A percentile compares a stretch with the other conserved stretches of the same genome.
Conservation (phyloP, 345 rosid species). For the Turnera subulata region DNA sequence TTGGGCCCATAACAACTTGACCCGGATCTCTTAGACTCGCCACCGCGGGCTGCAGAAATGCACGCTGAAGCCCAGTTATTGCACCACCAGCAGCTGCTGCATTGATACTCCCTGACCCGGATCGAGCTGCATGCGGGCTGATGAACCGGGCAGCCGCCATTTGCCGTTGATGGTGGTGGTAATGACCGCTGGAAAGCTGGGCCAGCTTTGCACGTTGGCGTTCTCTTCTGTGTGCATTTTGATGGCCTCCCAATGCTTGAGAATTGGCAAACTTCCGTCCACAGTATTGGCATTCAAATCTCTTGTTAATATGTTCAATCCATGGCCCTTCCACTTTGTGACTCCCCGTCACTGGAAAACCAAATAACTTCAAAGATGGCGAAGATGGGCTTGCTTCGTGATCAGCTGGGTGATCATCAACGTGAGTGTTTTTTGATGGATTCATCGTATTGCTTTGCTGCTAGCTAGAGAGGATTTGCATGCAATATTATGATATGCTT, state of each 20-base stretch:
- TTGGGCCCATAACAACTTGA: too few relatives aligned
- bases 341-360: background rate
- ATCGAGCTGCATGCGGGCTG: conserved; percentile 4
- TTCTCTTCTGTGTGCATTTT: conserved; percentile 53
- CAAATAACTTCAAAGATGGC: conserved; percentile 1
- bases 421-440: conserved; percentile 3
- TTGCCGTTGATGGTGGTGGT: conserved; percentile 6
- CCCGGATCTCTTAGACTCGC: too few relatives aligned
- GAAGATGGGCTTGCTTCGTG: background rate
- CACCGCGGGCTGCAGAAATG: background rate
- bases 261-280: conserved; percentile 36
- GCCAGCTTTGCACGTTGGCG: conserved; percentile 43
- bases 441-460: too few relatives aligned
- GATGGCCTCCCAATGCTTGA: conserved; percentile 57
- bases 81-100: background rate
- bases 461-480: too few relatives aligned
- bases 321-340: background rate
- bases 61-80: conserved; percentile 7
- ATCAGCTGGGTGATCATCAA: background rate
- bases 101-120: conserved; percentile 5
- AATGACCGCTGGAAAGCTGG: background rate
- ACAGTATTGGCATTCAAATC: conserved; percentile 48
- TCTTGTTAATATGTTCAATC: conserved; percentile 16
- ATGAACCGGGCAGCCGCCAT: conserved; percentile 3
- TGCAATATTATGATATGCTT: too few relatives aligned